Percentiles rank a stretch among this genome's conserved stretches.
These are phyloP conservation scores for Kockiozyma suomiensis DNA, from an alignment of 805 yeast species.

Conservation along the genomic window DNA sequence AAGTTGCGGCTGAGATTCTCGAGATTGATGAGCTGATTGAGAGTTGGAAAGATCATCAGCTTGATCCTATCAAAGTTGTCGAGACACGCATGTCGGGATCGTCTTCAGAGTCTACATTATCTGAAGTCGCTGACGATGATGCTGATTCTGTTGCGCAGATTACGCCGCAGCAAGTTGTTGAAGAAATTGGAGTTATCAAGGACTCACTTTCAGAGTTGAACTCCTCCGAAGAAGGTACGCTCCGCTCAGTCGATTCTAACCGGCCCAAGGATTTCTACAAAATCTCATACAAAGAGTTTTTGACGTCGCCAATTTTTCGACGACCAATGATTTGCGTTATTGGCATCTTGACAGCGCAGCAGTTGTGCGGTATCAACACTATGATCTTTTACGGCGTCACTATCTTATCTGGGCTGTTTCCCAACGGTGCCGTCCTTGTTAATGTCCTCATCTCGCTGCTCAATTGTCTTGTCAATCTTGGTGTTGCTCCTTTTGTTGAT, in stretches of 20 bases:
- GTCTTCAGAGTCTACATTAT: slow-evolving; percentile 27
- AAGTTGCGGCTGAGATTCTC: slow-evolving; percentile 14
- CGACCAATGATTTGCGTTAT: slow-evolving; percentile 68
- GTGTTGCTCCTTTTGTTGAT: slow-evolving; percentile 77
- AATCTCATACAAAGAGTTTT: slow-evolving; percentile 46
- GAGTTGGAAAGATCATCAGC: slow-evolving; percentile 25
- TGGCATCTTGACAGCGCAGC: slow-evolving; percentile 79
- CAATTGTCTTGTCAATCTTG: slow-evolving; percentile 73
- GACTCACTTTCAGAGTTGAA: slow-evolving; percentile 2
- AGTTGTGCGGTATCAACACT: slow-evolving; percentile 89
- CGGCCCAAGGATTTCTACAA: slow-evolving; percentile 22
- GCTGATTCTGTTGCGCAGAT: slow-evolving; percentile 10
- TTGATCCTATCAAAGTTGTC: neutral
- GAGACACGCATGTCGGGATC: slow-evolving; percentile 3
- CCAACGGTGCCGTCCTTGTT: slow-evolving; percentile 67
- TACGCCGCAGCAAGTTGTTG: slow-evolving; percentile 1
- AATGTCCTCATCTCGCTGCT: slow-evolving; percentile 76
- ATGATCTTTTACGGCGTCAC: slow-evolving; percentile 92
- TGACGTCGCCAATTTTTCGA: slow-evolving; percentile 54
- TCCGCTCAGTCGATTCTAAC: slow-evolving; percentile 27
- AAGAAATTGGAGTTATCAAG: neutral
- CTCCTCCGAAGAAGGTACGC: slow-evolving; percentile 31
- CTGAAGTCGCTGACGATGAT: slow-evolving; percentile 18
- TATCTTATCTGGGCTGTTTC: slow-evolving; percentile 70
- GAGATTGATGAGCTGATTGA: slow-evolving; percentile 29